Evolutionary conservation across 441 rosid genomes (phyloP).

Genomic region (Mallotus japonicus): DNA sequence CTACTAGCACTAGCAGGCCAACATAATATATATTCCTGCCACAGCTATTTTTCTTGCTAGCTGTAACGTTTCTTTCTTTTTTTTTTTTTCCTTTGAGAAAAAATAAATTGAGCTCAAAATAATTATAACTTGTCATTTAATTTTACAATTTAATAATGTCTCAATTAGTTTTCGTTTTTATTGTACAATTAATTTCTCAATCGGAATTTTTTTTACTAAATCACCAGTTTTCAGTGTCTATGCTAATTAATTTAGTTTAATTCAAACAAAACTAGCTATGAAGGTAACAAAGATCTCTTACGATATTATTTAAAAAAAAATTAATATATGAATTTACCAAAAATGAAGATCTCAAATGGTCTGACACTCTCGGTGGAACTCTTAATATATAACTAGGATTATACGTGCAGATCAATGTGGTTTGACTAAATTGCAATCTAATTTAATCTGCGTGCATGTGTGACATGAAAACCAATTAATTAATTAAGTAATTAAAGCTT

Average conservation of each 20-base stretch:
- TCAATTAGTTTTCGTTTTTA: no score
- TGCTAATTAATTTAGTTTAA: no score
- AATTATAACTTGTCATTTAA: background rate
- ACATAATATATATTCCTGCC: conserved; percentile 32
- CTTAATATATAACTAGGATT: no score
- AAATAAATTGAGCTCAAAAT: background rate
- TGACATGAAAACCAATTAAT: background rate
- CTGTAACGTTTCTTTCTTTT: background rate
- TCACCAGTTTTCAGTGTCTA: no score
- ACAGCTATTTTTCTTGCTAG: background rate
- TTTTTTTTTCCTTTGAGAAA: background rate
- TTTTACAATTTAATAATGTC: no score
- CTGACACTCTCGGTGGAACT: background rate
- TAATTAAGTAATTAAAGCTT: background rate
- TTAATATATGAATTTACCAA: no score
- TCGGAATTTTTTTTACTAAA: no score
- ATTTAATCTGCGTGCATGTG: background rate
- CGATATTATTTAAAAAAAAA: no score
- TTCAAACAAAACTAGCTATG: no score
- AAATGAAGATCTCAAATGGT: background rate
- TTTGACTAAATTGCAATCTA: conserved; percentile 1
- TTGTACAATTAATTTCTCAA: no score
- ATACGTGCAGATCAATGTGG: background rate
- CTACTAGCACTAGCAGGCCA: conserved; percentile 36
- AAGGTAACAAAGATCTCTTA: no score